A percentile compares a stretch with the other conserved stretches of the same genome.
phyloP scores from a whole-genome alignment of 768 basidiomycete genomes.

The Pisolithus microcarpus region DNA sequence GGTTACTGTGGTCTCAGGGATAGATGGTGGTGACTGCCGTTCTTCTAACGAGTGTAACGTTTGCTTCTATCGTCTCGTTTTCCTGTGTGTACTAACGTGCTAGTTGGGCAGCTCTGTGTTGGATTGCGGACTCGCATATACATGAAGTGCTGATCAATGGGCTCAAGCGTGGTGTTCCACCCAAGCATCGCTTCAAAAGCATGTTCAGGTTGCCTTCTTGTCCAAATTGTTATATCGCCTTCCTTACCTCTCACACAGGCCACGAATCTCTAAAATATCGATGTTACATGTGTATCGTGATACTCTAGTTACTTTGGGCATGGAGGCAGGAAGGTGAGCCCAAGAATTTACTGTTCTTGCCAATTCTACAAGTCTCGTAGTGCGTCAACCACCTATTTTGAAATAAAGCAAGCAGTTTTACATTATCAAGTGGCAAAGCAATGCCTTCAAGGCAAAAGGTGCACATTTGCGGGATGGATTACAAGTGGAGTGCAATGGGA shows the following conservation, averaged over 20 bases:
- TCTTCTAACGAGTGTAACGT: slow-evolving; percentile 68
- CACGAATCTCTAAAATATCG: slow-evolving; percentile 45
- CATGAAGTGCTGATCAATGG: slow-evolving; percentile 74
- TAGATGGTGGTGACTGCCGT: slow-evolving; percentile 15
- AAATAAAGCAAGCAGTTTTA: slow-evolving; percentile 34
- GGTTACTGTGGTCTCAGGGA: slow-evolving; percentile 39
- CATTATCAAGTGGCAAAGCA: slow-evolving; percentile 49
- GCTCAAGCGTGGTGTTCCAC: slow-evolving; percentile 66
- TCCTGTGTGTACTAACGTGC: not conserved
- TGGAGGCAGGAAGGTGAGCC: slow-evolving; percentile 9
- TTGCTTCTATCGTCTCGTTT: not conserved
- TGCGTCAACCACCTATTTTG: slow-evolving; percentile 35
- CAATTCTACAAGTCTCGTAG: slow-evolving; percentile 5
- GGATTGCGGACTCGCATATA: slow-evolving; percentile 47
- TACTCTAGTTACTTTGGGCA: slow-evolving; percentile 13
- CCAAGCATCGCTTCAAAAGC: slow-evolving; percentile 56
- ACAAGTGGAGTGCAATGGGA: slow-evolving; percentile 48
- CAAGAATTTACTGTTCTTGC: not conserved
- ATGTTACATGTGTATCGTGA: slow-evolving; percentile 42
- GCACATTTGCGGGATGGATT: slow-evolving; percentile 60
- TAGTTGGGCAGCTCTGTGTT: slow-evolving; percentile 53
- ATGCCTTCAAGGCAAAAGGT: slow-evolving; percentile 34
- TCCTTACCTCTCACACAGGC: slow-evolving; percentile 29
- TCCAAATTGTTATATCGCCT: not conserved
- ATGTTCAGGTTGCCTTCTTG: slow-evolving; percentile 50